Percentiles rank a stretch among this genome's conserved stretches.
phyloP scores from a whole-genome alignment of 371 early-diverging fungal genomes.

The Haplosporangium sp. region DNA sequence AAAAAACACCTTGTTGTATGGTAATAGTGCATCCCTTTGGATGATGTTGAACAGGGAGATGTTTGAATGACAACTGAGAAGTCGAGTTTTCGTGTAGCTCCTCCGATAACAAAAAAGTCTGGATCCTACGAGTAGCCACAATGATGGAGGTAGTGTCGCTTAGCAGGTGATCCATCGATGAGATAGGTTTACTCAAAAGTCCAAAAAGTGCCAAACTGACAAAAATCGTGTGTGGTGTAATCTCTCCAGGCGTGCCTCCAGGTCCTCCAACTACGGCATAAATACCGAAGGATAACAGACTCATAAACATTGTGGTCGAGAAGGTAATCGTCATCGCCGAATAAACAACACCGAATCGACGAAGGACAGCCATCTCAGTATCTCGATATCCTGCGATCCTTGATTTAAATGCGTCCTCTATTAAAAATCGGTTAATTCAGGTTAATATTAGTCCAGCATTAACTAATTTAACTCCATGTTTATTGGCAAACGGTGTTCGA shows the following conservation, averaged over 20 bases:
- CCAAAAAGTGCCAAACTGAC: conserved; percentile 93
- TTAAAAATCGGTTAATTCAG: conserved; percentile 21
- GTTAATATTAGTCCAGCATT: conserved; percentile 1
- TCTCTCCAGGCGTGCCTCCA: conserved; percentile 60
- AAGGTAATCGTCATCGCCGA: conserved; percentile 60
- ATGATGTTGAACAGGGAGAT: neutral
- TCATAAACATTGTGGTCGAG: conserved; percentile 47
- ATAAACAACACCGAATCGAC: conserved; percentile 41
- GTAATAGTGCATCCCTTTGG: neutral
- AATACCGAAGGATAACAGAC: conserved; percentile 88
- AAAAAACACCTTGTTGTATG: conserved; percentile 16
- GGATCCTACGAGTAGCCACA: conserved; percentile 42
- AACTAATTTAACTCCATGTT: too few relatives aligned
- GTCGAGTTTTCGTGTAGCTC: conserved; percentile 57
- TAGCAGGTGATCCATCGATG: conserved; percentile 51
- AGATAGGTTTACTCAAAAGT: conserved; percentile 88
- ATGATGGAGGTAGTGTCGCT: conserved; percentile 22
- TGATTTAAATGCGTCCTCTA: conserved; percentile 61
- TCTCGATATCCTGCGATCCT: conserved; percentile 26
- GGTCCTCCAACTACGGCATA: conserved; percentile 86
- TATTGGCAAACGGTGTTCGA: neutral
- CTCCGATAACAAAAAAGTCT: conserved; percentile 37
- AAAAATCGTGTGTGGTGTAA: conserved; percentile 84
- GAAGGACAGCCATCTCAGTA: conserved; percentile 28
- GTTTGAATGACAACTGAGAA: neutral